Conservation (phyloP, 805 yeast species). For the Kodamaea neixiangensis region DNA sequence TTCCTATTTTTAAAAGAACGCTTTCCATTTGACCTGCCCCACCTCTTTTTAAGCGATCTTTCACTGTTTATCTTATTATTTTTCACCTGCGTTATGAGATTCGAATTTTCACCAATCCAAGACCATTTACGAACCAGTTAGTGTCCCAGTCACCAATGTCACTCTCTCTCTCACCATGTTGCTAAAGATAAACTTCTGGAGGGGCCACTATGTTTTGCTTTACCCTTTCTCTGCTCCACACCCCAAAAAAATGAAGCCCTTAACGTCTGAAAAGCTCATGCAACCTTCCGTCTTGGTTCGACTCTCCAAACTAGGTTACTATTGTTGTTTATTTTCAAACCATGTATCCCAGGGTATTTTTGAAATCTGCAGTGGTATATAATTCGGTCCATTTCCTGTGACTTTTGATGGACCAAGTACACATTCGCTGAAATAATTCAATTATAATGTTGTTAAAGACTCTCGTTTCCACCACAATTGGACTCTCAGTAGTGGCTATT, state of each 20-base stretch:
- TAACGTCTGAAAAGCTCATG: not conserved
- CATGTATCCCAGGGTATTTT: not conserved
- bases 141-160: not conserved
- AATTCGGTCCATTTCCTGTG: not conserved
- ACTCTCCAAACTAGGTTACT: not conserved
- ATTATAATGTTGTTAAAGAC: not conserved
- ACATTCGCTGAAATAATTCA: conserved; percentile 1
- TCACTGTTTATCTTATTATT: not conserved
- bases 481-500: not conserved
- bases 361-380: not conserved
- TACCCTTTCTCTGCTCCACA: not conserved
- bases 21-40: not conserved
- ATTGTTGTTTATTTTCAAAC: not conserved
- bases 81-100: conserved; percentile 1
- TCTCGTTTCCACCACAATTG: not conserved
- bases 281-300: not conserved
- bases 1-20: not conserved
- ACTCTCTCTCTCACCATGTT: not conserved
- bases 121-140: not conserved
- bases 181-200: not conserved
- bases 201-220: not conserved
- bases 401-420: not conserved
- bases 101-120: not conserved
- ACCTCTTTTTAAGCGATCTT: not conserved
- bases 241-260: not conserved